Evolutionary conservation across 1,284 basidiomycete species (phyloP).

Genomic region (Taiwanofungus camphoratus): DNA sequence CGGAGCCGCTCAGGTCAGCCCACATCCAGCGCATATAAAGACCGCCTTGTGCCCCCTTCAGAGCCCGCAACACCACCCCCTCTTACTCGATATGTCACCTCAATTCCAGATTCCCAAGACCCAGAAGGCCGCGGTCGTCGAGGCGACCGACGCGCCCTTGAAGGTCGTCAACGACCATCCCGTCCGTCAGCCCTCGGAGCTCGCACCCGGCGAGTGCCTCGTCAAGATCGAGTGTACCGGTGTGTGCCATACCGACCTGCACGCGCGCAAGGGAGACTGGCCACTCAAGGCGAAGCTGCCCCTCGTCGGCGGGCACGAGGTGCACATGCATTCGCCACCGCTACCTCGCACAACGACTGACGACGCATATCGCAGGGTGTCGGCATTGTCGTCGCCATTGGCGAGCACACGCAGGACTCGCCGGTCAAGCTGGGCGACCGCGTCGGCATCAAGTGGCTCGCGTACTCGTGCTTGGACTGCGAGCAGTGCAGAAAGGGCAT

Average conservation of each 20-base stretch:
- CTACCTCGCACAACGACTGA: neutral
- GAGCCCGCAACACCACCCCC: too few relatives aligned
- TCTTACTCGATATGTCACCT: too few relatives aligned
- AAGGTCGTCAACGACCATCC: constrained; percentile 45
- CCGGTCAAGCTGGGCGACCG: constrained; percentile 71
- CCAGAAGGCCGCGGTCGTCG: constrained; percentile 60
- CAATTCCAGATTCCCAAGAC: constrained; percentile 47
- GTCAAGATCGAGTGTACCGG: constrained; percentile 75
- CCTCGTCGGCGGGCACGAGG: constrained; percentile 81
- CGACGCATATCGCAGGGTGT: constrained; percentile 42
- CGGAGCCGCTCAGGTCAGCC: too few relatives aligned
- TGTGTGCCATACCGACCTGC: constrained; percentile 76
- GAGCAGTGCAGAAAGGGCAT: constrained; percentile 68
- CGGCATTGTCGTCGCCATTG: constrained; percentile 75
- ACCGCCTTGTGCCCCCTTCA: too few relatives aligned
- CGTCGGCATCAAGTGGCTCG: constrained; percentile 83
- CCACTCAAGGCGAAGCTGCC: constrained; percentile 62
- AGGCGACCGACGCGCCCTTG: constrained; percentile 36
- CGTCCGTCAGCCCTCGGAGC: constrained; percentile 59
- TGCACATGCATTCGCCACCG: constrained; percentile 1
- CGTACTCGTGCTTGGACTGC: constrained; percentile 51
- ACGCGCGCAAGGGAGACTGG: constrained; percentile 71
- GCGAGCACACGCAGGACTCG: constrained; percentile 52
- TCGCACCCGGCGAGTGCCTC: constrained; percentile 77
- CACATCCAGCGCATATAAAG: too few relatives aligned